Evolutionary conservation across 176 grass and related monocot genomes (phyloP), one percentile per base, ranked within the genome.

Genomic region (Phoenix dactylifera): DNA sequence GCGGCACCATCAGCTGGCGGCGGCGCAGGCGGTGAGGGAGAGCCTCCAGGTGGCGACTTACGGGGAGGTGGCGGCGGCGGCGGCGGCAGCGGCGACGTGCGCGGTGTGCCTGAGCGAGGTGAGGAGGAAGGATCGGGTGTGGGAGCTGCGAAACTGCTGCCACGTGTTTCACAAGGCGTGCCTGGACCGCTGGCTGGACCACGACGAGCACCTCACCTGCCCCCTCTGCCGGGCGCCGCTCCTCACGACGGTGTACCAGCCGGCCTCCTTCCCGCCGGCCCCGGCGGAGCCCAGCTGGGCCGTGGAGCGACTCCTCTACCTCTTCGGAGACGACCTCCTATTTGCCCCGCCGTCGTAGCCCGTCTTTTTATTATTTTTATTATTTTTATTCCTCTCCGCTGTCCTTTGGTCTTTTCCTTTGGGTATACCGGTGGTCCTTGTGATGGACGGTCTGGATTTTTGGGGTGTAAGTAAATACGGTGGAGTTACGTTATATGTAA

Each of bases 181-280:
- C 67, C 35, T 70, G 20, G 55, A 70, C 67, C 54, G 67, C 3
- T 70, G 67, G 67, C 67, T 70, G 18, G 67, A 70, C 22, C 67
- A 70, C 55, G 67, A 70, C 35, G 67, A 70, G 55, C 67, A 22
- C 15, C 54, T 70, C 32, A 58, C 54, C 35, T 70, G 67, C 55
- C 67, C 67, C 26, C 66, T 68, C 22, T 70, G 67, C 39, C 55
- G 67, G 15, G 20, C 55, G 26, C 26, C 53, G 52, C 66, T 68
- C 12, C 18, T 68, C 26, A 14, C 18, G 15, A 6, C 30, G 15
- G 44, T 2, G 15, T 3, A 1, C 35, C 20, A 1, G 26, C 0
- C 56, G 9, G 10, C 56, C 24, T 18, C 5, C 1, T 16, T 16
- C 16, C 49, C 26, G 51, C 18, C 51, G 1, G 32, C 66, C 19